Evolutionary conservation across 2,329 filamentous ascomycete genomes (phyloP).

Genomic region (Stagonosporopsis tanaceti): DNA sequence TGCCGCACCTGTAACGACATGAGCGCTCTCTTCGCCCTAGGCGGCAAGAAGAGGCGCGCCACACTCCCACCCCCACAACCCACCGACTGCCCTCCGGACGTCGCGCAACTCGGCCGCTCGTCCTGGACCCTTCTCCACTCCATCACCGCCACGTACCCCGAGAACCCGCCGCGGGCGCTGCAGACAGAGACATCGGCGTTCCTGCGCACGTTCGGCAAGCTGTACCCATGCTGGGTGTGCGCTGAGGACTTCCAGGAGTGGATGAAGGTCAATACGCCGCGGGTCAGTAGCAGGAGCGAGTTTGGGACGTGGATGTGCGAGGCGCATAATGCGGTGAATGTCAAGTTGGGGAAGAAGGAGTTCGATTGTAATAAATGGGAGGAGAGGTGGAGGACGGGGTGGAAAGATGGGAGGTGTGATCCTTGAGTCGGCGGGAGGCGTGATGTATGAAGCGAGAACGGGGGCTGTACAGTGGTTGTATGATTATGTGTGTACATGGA

Average conservation of each 20-base stretch:
- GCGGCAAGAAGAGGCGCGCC: constrained; percentile 36
- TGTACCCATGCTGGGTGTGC: constrained; percentile 97
- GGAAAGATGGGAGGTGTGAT: constrained; percentile 74
- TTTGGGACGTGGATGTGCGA: constrained; percentile 86
- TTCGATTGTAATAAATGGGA: constrained; percentile 95
- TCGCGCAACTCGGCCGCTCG: constrained; percentile 83
- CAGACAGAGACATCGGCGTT: constrained; percentile 82
- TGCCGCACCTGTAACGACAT: constrained; percentile 75
- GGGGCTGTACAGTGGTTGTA: constrained; percentile 9
- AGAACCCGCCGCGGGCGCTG: constrained; percentile 69
- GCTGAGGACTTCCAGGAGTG: constrained; percentile 89
- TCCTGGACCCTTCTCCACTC: constrained; percentile 95
- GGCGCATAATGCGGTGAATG: constrained; percentile 87
- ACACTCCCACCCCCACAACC: constrained; percentile 45
- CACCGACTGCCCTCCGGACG: constrained; percentile 85
- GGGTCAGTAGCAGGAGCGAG: constrained; percentile 66
- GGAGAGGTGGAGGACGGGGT: constrained; percentile 93
- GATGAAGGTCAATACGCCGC: constrained; percentile 75
- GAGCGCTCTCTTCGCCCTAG: constrained; percentile 62
- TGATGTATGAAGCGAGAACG: not conserved
- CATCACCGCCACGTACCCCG: constrained; percentile 87
- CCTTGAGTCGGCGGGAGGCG: constrained; percentile 40
- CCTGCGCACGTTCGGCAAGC: constrained; percentile 78
- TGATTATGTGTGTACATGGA: constrained; percentile 6
- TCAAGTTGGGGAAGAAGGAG: constrained; percentile 85